phyloP scores from a whole-genome alignment of 2,329 filamentous ascomycete species.

The Diaporthe velutina region DNA sequence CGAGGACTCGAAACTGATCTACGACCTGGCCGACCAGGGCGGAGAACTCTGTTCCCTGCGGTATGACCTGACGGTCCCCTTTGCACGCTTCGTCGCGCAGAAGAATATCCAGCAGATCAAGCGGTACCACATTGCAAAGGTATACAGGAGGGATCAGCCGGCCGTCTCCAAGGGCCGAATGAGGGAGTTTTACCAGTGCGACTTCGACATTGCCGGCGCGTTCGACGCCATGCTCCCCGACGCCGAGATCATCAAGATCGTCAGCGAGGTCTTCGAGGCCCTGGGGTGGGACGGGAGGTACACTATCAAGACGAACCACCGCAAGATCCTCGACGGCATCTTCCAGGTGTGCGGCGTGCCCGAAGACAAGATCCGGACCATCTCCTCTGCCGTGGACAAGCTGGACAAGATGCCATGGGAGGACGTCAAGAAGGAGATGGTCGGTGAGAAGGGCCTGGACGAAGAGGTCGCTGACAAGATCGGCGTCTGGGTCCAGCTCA shows the following conservation, averaged over 20 bases:
- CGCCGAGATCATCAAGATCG: constrained; percentile 87
- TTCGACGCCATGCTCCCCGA: constrained; percentile 95
- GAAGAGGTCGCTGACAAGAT: constrained; percentile 86
- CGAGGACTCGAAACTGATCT: constrained; percentile 93
- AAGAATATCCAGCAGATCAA: constrained; percentile 85
- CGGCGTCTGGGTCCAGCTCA: constrained; percentile 84
- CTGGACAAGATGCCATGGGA: constrained; percentile 93
- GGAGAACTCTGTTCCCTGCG: constrained; percentile 86
- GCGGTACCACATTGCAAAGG: constrained; percentile 93
- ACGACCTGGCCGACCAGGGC: constrained; percentile 88
- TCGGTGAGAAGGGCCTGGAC: constrained; percentile 87
- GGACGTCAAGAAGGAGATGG: constrained; percentile 93
- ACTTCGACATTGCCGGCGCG: constrained; percentile 91
- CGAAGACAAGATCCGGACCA: constrained; percentile 85
- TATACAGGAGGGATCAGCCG: constrained; percentile 79
- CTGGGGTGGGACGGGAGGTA: constrained; percentile 74
- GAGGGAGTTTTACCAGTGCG: constrained; percentile 97
- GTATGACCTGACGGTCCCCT: constrained; percentile 90
- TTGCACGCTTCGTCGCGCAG: constrained; percentile 95
- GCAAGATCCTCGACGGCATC: constrained; percentile 92
- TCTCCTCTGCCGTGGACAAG: constrained; percentile 95
- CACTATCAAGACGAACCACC: constrained; percentile 95
- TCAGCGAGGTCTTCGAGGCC: constrained; percentile 86
- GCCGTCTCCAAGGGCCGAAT: constrained; percentile 92
- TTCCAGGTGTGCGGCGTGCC: constrained; percentile 94